Percentiles rank a stretch among this genome's conserved stretches.
Conservation (phyloP, 2,329 filamentous ascomycete genomes). For the Botrytis squamosa region DNA sequence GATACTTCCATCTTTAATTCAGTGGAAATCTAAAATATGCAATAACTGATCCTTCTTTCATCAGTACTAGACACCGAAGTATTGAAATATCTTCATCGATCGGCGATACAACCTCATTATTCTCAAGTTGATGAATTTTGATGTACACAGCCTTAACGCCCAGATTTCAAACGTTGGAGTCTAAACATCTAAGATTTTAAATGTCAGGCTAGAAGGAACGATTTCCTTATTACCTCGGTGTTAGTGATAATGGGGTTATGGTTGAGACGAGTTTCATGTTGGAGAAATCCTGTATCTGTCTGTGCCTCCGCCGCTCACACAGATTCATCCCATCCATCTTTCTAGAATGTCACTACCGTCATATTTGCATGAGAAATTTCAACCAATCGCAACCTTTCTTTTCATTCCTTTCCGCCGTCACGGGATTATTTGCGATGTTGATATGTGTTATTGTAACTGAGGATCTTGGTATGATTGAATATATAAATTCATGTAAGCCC, state of each 20-base stretch:
- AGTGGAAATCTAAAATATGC: neutral
- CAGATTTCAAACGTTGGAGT: neutral
- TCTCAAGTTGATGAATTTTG: constrained; percentile 13
- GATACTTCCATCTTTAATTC: neutral
- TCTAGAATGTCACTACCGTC: neutral
- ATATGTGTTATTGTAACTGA: neutral
- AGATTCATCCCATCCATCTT: constrained; percentile 5
- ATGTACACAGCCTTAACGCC: neutral
- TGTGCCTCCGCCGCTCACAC: neutral
- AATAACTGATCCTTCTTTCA: neutral
- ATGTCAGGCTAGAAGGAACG: neutral
- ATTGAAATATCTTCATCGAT: neutral
- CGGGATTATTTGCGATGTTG: neutral
- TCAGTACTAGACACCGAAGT: neutral
- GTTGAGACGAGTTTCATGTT: constrained; percentile 16
- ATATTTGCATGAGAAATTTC: neutral
- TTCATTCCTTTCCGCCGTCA: neutral
- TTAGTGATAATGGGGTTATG: neutral
- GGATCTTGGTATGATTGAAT: neutral
- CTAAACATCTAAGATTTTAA: constrained; percentile 1
- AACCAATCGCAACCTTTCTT: constrained; percentile 9
- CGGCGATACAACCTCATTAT: neutral
- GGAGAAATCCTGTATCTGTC: neutral
- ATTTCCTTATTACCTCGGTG: neutral
- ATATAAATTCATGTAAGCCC: constrained; percentile 6